phyloP scores from a whole-genome alignment of 371 early-diverging fungal species.

The Mucor irregularis region DNA sequence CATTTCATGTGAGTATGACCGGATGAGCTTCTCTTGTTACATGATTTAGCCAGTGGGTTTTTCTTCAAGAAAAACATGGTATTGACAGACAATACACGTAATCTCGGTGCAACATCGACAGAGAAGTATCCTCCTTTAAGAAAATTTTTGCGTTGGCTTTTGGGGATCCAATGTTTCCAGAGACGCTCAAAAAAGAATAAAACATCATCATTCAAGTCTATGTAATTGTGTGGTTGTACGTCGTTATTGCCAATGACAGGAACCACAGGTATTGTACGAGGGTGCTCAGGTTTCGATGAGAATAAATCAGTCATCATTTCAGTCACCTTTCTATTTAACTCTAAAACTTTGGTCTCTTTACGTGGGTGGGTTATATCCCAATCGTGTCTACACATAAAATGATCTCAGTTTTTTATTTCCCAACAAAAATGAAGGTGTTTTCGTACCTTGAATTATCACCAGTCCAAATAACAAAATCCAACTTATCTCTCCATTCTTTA shows the following conservation, averaged over 20 bases:
- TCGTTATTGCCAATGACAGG: slow-evolving; percentile 81
- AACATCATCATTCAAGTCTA: slow-evolving; percentile 15
- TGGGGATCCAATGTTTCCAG: slow-evolving; percentile 63
- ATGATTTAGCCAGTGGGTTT: slow-evolving; percentile 69
- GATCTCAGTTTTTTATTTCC: too few relatives aligned
- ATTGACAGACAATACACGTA: slow-evolving; percentile 65
- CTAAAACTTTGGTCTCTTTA: slow-evolving; percentile 51
- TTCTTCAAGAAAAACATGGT: slow-evolving; percentile 71
- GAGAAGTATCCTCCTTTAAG: slow-evolving; percentile 72
- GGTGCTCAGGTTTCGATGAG: slow-evolving; percentile 1
- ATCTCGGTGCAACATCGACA: slow-evolving; percentile 52
- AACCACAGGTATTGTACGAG: slow-evolving; percentile 45
- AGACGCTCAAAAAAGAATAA: slow-evolving; percentile 44
- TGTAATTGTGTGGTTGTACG: slow-evolving; percentile 68
- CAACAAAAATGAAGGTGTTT: too few relatives aligned
- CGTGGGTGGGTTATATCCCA: slow-evolving; percentile 45
- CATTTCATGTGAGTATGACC: slow-evolving; percentile 70
- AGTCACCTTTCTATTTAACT: slow-evolving; percentile 33
- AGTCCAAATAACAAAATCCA: slow-evolving; percentile 84
- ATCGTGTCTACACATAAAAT: slow-evolving; percentile 58
- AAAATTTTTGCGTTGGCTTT: slow-evolving; percentile 54
- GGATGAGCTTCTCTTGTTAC: slow-evolving; percentile 45
- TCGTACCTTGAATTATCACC: slow-evolving; percentile 59
- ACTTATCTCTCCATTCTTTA: slow-evolving; percentile 48
- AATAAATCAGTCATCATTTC: slow-evolving; percentile 29